These are phyloP conservation scores for Zoysia pacifica DNA, from an alignment of 176 grass and related monocot species.

Conservation along the genomic window DNA sequence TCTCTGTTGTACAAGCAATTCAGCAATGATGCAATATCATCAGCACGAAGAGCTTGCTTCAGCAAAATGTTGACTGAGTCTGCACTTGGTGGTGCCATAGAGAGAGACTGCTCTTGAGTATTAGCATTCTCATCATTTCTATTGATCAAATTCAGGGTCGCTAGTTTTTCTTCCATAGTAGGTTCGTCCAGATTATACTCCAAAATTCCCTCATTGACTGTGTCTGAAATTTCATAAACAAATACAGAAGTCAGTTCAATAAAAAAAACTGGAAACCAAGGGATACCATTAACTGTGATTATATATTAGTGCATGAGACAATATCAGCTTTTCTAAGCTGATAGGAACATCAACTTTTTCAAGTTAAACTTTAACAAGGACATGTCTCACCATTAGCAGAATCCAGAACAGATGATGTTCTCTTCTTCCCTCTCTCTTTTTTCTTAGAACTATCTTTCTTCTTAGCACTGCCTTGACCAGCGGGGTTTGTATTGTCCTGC, in stretches of 20 bases:
- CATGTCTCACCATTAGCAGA: slow-evolving; percentile 51
- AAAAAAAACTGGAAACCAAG: slow-evolving; percentile 12
- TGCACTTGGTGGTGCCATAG: slow-evolving; percentile 67
- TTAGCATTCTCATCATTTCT: slow-evolving; percentile 34
- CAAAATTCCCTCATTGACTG: slow-evolving; percentile 31
- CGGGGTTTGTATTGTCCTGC: slow-evolving; percentile 33
- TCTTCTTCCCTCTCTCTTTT: slow-evolving; percentile 50
- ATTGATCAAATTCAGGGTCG: slow-evolving; percentile 59
- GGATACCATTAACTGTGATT: background rate
- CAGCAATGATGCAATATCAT: slow-evolving; percentile 72
- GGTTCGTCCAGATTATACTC: slow-evolving; percentile 69
- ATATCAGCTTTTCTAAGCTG: background rate
- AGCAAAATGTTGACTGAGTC: slow-evolving; percentile 94
- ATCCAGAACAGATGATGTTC: slow-evolving; percentile 53
- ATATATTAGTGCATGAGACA: background rate
- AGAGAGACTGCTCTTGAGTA: slow-evolving; percentile 46
- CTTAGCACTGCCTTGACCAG: slow-evolving; percentile 50
- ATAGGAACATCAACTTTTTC: background rate
- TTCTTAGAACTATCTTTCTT: slow-evolving; percentile 35
- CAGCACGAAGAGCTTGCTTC: slow-evolving; percentile 89
- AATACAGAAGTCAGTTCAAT: slow-evolving; percentile 15
- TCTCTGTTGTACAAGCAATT: slow-evolving; percentile 77
- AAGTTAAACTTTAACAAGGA: slow-evolving; percentile 8
- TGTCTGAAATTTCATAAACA: slow-evolving; percentile 42
- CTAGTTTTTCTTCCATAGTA: slow-evolving; percentile 84